These are phyloP conservation scores for Clarireedia hainanense DNA, from an alignment of 2,329 filamentous ascomycete species.

Conservation along the genomic window DNA sequence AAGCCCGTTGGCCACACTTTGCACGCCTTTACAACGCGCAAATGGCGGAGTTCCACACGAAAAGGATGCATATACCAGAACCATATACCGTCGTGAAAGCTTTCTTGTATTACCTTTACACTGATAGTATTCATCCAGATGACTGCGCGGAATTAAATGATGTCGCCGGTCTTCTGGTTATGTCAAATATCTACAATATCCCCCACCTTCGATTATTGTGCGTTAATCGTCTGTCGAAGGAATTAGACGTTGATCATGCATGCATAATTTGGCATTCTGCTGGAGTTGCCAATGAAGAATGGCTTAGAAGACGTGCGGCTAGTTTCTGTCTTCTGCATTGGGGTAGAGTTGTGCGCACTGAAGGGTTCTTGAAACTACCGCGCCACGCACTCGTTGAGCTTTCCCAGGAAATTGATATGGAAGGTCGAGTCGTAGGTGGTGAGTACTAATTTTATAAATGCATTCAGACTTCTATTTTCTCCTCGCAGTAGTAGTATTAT, in stretches of 20 bases:
- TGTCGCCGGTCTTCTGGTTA: conserved; percentile 88
- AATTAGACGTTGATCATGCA: conserved; percentile 89
- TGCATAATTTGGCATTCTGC: conserved; percentile 96
- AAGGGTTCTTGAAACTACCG: conserved; percentile 75
- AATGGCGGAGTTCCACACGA: conserved; percentile 96
- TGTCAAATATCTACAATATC: conserved; percentile 98
- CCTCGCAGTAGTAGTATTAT: not conserved
- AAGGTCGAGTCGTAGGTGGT: conserved; percentile 83
- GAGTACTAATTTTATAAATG: conserved; percentile 50
- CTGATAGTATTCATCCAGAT: conserved; percentile 69
- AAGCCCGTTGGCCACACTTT: conserved; percentile 96
- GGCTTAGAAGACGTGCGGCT: conserved; percentile 83
- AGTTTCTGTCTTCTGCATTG: conserved; percentile 88
- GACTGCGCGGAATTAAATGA: conserved; percentile 64
- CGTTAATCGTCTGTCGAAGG: conserved; percentile 80
- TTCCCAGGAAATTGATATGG: conserved; percentile 86
- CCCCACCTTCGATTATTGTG: conserved; percentile 85
- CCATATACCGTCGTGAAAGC: conserved; percentile 90
- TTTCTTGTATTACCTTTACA: conserved; percentile 95
- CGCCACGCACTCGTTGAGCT: conserved; percentile 78
- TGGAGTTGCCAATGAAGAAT: conserved; percentile 82
- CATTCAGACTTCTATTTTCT: not conserved
- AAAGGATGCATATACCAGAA: conserved; percentile 96
- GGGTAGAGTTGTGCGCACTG: conserved; percentile 86
- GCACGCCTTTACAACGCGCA: conserved; percentile 83